Base-by-base conservation (phyloP, 768 basidiomycete genomes). In the Boletus reticuloceps region DNA sequence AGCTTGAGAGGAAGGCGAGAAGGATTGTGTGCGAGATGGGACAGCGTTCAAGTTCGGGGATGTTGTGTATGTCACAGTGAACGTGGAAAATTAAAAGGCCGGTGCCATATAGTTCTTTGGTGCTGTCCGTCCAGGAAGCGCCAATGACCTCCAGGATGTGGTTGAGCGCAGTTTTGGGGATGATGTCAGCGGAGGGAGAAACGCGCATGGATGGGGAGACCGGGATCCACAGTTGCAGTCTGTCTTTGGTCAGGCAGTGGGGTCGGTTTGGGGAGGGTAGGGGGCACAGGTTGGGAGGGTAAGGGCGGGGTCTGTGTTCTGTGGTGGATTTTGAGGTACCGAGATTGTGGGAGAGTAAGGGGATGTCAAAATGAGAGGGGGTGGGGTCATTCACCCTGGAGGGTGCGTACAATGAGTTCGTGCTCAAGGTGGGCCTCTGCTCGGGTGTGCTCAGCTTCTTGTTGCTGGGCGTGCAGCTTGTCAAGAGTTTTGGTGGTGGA, bases 241-340 rank as follows among this genome's bases (percentile, higher is more conserved):
- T 32, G 25, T 48, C 53, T 10, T 25, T 47, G 11, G 39, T 17
- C 0, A 25, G 46, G 3, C 22, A 48, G 22, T 54, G 53, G 0
- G 45, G 31, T 0, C 19, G 3, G 4, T 32, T 3, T 0, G 3
- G 14, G 0, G 27, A 44, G 0, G 38, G 41, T 1, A n/a, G 3
- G 0, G 47, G 34, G 8, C 2, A 6, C 5, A 22, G 11, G 25
- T 2, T 0, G 16, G 25, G 41, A 25, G 16, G 1, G 2, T 17
- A 25, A 4, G 25, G 25, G 5, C 4, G 5, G 3, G 4, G 25
- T 25, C 4, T 25, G 4, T 25, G 25, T 4, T 5, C 22, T 22
- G 22, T 22, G 22, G 22, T 22, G 22, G 22, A 22, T 22, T 22
- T 22, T 3, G 3, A 22, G 22, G 22, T 22, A 22, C 22, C 22